Base-by-base conservation (phyloP, 495 filamentous ascomycete genomes). In the Podospora australis region DNA sequence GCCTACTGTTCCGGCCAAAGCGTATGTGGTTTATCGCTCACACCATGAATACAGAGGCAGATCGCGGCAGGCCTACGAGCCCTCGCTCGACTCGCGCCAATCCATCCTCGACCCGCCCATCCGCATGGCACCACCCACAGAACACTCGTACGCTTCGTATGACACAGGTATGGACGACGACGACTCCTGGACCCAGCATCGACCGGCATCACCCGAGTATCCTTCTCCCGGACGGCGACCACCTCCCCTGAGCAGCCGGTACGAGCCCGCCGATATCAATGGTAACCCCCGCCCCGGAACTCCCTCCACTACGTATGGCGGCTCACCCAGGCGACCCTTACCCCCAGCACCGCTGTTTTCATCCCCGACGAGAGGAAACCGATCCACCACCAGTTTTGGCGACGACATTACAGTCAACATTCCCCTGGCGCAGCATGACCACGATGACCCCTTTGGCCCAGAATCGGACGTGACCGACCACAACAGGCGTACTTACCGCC, bases 211-310 rank as follows among this genome's bases (percentile, higher is more conserved):
- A 16, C 70, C 78, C 4, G 84, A 90, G 38, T 90, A 79, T 57
- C 62, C 69, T 2, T 23, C 40, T 23, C 20, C 22, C 8, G 14
- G 40, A 11, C 22, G 21, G 4, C 74, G 84, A 30, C 87, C 86
- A 3, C 85, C 87, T 8, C 80, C 83, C 7, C 77, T 82, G 1
- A 78, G 71, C 52, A 69, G 81, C 19, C 65, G 80, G 16, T 98
- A 92, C 61, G 92, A 96, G 59, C 86, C 89, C 0, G 77, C 81
- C 14, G 89, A 96, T 57, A 62, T 96, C 44, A 92, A 96, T 59
- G 92, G 92, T 6, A 87, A 78, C 30, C 90, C 92, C 7, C 71
- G 92, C 50, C 92, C 92, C 10, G 92, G 92, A 2, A 95, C 91
- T 2, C 87, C 92, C 7, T 86, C 88, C 3, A 88, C 87, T 29